Conservation (phyloP, 441 rosid species). For the Pelargonium citronellum region DNA sequence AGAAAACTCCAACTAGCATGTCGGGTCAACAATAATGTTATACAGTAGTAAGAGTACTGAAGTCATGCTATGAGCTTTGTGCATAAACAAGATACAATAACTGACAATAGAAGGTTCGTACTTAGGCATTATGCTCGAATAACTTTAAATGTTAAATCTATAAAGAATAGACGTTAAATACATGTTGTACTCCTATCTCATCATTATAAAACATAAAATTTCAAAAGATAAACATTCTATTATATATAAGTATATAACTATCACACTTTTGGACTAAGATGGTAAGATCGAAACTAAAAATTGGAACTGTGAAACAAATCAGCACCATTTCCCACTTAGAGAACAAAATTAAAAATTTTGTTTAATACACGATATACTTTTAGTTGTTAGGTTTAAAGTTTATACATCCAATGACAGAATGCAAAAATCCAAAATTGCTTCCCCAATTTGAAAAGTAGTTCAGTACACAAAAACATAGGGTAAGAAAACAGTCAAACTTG, state of each 20-base stretch:
- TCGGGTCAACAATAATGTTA: background rate
- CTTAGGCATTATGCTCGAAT: too few species aligned
- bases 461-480: too few species aligned
- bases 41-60: too few species aligned
- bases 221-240: background rate
- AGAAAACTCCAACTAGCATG: background rate
- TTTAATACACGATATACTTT: too few species aligned
- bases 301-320: background rate
- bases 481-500: too few species aligned
- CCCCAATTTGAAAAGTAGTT: too few species aligned
- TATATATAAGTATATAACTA: background rate
- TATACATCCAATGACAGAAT: too few species aligned
- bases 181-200: too few species aligned
- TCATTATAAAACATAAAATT: background rate
- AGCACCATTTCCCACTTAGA: background rate
- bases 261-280: background rate
- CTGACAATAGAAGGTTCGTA: background rate
- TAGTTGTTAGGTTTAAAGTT: too few species aligned
- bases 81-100: background rate
- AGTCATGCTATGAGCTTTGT: background rate
- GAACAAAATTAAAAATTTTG: background rate
- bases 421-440: too few species aligned
- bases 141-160: background rate
- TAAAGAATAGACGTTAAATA: background rate
- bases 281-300: background rate